Percentiles rank a stretch among this genome's conserved stretches.
Conservation (phyloP, 345 rosid species). For the Sisymbrium irio region DNA sequence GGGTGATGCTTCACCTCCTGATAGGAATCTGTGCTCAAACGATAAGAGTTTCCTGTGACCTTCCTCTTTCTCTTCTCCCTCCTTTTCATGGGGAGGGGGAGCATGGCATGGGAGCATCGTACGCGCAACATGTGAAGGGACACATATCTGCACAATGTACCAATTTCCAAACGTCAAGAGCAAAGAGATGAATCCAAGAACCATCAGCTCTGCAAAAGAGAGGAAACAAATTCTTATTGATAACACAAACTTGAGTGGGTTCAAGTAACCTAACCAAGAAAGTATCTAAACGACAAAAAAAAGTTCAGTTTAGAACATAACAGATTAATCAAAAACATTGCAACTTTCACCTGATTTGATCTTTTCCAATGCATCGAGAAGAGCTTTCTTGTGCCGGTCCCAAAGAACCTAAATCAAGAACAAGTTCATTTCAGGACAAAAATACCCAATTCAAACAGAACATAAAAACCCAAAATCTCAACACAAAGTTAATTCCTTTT, state of each 20-base stretch:
- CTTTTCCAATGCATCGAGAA: constrained; percentile 86
- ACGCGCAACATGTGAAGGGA: constrained; percentile 51
- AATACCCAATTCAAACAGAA: background rate
- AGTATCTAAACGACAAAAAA: background rate
- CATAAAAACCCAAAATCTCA: background rate
- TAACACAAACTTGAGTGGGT: background rate
- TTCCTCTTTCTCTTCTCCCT: constrained; percentile 34
- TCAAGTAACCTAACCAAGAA: background rate
- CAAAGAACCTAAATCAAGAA: constrained; percentile 62
- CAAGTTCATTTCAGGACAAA: constrained; percentile 7
- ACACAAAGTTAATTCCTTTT: constrained; percentile 10
- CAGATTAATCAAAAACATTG: background rate
- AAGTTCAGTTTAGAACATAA: background rate
- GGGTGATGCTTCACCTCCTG: constrained; percentile 34
- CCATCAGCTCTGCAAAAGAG: constrained; percentile 77
- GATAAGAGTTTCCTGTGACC: constrained; percentile 57
- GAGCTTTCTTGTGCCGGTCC: constrained; percentile 73
- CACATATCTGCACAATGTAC: constrained; percentile 60
- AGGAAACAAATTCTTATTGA: background rate
- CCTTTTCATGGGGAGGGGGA: background rate
- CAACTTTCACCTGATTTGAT: constrained; percentile 64
- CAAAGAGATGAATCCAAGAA: constrained; percentile 90
- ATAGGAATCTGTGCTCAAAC: constrained; percentile 51
- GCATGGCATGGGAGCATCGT: constrained; percentile 87
- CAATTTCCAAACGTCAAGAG: constrained; percentile 73